Conservation (phyloP, 2,329 filamentous ascomycete genomes). For the Hypoxylon sp. region DNA sequence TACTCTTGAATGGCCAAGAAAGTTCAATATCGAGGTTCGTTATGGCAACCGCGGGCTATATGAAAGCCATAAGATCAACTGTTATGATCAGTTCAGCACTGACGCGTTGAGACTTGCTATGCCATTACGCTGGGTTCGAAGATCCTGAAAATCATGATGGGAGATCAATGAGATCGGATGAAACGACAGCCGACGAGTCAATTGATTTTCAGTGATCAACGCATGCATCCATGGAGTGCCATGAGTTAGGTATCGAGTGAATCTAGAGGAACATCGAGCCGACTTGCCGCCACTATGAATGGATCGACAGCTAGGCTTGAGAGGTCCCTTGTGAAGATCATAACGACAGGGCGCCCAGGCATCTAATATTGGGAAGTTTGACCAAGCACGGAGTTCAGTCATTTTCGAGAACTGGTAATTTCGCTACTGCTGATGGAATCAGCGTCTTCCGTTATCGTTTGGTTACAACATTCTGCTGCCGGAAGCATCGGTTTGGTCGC, state of each 20-base stretch:
- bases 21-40: background rate
- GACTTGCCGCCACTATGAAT: slow-evolving; percentile 23
- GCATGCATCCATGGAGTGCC: slow-evolving; percentile 28
- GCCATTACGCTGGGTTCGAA: slow-evolving; percentile 14
- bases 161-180: slow-evolving; percentile 36
- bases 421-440: background rate
- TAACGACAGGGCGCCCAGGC: background rate
- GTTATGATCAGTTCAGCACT: slow-evolving; percentile 21
- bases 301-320: slow-evolving; percentile 23
- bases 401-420: background rate
- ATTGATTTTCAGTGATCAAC: slow-evolving; percentile 29
- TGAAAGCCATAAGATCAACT: slow-evolving; percentile 26
- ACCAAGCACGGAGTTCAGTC: background rate
- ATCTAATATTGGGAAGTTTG: background rate
- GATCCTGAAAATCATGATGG: slow-evolving; percentile 19
- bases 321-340: slow-evolving; percentile 33
- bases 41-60: background rate
- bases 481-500: background rate
- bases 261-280: slow-evolving; percentile 32
- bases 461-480: background rate
- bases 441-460: background rate
- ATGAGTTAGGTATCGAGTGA: background rate
- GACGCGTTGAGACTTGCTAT: background rate
- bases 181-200: slow-evolving; percentile 23
- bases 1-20: background rate